Evolutionary conservation across 2,329 filamentous ascomycete species (phyloP), one percentile per base, ranked within the genome.

Genomic region (Aotearoamyces nothofagi): DNA sequence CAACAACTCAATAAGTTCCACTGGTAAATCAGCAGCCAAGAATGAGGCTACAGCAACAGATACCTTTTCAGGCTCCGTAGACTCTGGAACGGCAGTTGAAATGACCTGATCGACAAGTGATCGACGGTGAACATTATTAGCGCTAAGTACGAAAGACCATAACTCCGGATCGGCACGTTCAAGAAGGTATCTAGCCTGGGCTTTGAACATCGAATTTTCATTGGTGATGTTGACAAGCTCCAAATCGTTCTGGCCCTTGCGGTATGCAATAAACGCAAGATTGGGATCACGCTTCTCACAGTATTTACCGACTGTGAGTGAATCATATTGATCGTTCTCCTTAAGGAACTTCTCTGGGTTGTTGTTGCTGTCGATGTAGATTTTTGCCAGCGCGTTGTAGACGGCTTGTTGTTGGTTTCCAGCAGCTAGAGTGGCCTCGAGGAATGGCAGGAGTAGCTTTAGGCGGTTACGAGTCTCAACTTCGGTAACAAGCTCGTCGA

Each of bases 141-240:
- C 75, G 53, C 79, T 93, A 17, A 98, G 67, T 9, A 96, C 90
- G 50, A 94, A 98, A 29, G 68, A 66, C 92, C 92, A 98, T 26
- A 98, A 73, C 53, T 98, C 90, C 3, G 63, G 54, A 47, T 98
- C 90, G 20, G 81, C 78, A 40, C 90, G 78, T 46, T 94, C 86
- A 29, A 98, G 63, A 14, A 98, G 67, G 55, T 98, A 98, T 20
- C 90, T 78, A 33, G 86, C 87, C 56, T 98, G 90, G n/a, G 81
- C 81, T 46, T 86, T 79, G 68, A 93, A 98, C 90, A 98, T 98
- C n/a, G 82, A 77, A 59, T 98, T 98, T 58, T 98, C 92, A 45
- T 96, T 98, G 48, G 90, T 96, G 49, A 98, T 87, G 54, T 80
- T 90, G 56, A 98, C 87, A 32, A 98, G 69, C 58, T 98, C 92